Evolutionary conservation across 805 yeast genomes (phyloP).

Genomic region (Candida easanensis): DNA sequence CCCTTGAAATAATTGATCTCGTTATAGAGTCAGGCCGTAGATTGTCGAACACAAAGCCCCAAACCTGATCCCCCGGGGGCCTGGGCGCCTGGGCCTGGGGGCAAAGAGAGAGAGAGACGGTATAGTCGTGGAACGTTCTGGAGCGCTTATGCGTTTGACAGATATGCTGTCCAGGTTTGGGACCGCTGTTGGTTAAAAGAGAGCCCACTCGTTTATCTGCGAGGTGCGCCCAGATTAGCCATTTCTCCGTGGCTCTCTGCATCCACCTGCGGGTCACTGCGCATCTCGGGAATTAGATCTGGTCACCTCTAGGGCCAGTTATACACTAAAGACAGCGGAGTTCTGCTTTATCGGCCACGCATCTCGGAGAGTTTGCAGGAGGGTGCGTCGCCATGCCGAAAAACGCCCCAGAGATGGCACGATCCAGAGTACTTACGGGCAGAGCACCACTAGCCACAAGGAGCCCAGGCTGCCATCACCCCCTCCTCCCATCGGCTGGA

Average conservation of each 20-base stretch:
- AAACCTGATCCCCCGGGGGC: too few relatives aligned
- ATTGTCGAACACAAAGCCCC: too few relatives aligned
- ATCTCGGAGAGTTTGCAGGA: not conserved
- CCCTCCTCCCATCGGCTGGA: too few relatives aligned
- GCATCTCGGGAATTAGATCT: not conserved
- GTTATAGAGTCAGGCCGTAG: too few relatives aligned
- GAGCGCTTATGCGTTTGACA: not conserved
- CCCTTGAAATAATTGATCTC: too few relatives aligned
- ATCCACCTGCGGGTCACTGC: not conserved
- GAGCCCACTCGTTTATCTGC: slow-evolving; percentile 1
- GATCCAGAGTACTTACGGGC: not conserved
- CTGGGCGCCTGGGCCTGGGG: not conserved
- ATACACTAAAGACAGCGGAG: not conserved
- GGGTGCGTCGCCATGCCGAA: not conserved
- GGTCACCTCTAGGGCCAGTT: not conserved
- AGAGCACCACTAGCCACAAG: too few relatives aligned
- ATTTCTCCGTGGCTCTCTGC: not conserved
- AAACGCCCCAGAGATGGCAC: not conserved
- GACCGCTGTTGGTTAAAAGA: too few relatives aligned
- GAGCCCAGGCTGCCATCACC: not conserved
- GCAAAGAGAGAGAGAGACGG: too few relatives aligned
- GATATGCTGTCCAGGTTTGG: not conserved
- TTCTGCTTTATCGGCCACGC: not conserved
- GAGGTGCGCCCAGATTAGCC: not conserved
- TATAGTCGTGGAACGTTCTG: not conserved